Evolutionary conservation across 805 yeast species (phyloP), one percentile per base, ranked within the genome.

Genomic region (Suhomyces kilbournensis): DNA sequence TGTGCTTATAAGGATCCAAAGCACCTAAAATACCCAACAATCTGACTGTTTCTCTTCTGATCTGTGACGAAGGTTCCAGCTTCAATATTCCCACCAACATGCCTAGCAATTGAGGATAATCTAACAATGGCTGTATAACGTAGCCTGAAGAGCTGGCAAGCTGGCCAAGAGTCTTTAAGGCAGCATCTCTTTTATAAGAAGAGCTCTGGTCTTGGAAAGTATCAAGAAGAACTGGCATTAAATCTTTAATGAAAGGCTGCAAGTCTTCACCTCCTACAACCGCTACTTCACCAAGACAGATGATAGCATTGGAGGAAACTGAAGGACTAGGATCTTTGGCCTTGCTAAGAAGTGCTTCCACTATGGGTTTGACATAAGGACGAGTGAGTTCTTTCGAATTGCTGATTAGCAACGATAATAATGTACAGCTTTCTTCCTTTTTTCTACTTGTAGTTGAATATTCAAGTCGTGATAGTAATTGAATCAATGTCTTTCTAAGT

Each of bases 1-100:
- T 83, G 60, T 91, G 96, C 64, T 90, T 92, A 65, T 93, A 94
- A 1, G 99, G 99, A 69, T 94, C 99, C 46, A 94, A 74, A 0
- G 99, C 99, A 56, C 99, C 99, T 42, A 94, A 73, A 32, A 92
- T 91, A 64, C 99, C 99, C 52, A 94, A 74, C 22, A 94, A 70
- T 57, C 93, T 79, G 1, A 94, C 96, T 0, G 97, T 88, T 66
- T 94, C 98, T 52, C 97, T 75, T 62, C 94, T 82, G 7, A 90
- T 84, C 3, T 80, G 72, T 2, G 86, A 80, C 0, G 96, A 82
- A 9, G 83, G 81, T 62, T 93, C 97, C 53, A 91, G 83, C 57
- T 88, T 88, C 51, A 94, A 71, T 40, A 94, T 90, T 50, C 84
- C 85, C 3, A 91, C 89, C 30, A 94, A 72, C 68, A 90, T 82